These are phyloP conservation scores for Ceratocystis smalleyi DNA, from an alignment of 2,329 filamentous ascomycete genomes.

Conservation along the genomic window DNA sequence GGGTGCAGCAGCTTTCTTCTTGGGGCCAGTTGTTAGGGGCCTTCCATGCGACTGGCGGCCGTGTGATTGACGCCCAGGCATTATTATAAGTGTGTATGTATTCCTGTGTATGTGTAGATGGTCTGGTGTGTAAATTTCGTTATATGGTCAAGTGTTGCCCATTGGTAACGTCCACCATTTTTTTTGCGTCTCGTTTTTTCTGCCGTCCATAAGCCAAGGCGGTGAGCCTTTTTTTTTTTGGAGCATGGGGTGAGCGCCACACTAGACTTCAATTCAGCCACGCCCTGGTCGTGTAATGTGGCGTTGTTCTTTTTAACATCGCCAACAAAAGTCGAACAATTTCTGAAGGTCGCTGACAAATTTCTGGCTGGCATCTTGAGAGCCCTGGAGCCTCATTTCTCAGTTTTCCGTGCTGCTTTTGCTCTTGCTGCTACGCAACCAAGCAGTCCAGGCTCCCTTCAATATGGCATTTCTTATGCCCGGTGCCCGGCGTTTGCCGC, in stretches of 20 bases:
- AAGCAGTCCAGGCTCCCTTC: not conserved
- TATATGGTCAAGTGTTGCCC: not conserved
- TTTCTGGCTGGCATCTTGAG: not conserved
- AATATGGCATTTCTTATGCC: slow-evolving; percentile 16
- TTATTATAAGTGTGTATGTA: slow-evolving; percentile 22
- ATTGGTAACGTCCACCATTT: not conserved
- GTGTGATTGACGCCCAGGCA: slow-evolving; percentile 45
- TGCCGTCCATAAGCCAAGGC: slow-evolving; percentile 16
- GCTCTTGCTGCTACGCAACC: not conserved
- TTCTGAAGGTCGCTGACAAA: not conserved
- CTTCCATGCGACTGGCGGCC: slow-evolving; percentile 35
- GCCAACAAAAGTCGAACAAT: slow-evolving; percentile 14
- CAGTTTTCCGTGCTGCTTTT: not conserved
- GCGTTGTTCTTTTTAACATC: slow-evolving; percentile 3
- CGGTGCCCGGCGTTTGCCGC: slow-evolving; percentile 14
- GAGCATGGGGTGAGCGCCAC: slow-evolving; percentile 13
- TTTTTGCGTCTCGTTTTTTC: slow-evolving; percentile 17
- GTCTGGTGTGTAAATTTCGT: not conserved
- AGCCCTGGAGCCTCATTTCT: not conserved
- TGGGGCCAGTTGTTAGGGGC: slow-evolving; percentile 23
- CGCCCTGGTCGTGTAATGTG: not conserved
- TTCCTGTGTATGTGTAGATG: not conserved
- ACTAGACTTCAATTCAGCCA: not conserved
- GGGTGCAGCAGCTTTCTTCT: slow-evolving; percentile 10
- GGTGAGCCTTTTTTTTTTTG: slow-evolving; percentile 17